Evolutionary conservation across 169 alveolate species (phyloP).

Genomic region (Miamiensis avidus): DNA sequence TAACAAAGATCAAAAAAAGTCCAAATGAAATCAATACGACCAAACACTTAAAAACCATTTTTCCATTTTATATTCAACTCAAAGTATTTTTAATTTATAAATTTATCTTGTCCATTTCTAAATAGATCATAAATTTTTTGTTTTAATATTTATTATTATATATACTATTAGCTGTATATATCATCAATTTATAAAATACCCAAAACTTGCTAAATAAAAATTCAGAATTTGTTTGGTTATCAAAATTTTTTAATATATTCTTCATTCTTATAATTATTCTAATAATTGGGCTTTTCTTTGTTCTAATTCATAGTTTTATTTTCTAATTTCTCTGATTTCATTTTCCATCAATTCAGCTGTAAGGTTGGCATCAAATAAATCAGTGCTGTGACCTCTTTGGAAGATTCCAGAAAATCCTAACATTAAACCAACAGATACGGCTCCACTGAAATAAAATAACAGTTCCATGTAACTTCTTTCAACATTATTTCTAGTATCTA

Average conservation of each 20-base stretch:
- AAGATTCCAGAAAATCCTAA: slow-evolving; percentile 15
- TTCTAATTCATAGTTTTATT: neutral
- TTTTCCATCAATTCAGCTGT: slow-evolving; percentile 24
- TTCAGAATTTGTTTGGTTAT: no score
- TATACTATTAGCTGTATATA: no score
- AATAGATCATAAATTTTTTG: no score
- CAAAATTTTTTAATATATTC: neutral
- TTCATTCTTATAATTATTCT: neutral
- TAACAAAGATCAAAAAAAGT: no score
- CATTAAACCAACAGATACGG: neutral
- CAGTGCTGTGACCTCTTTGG: neutral
- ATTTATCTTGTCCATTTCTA: no score
- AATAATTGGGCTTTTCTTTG: neutral
- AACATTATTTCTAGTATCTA: slow-evolving; percentile 20
- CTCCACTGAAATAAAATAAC: neutral
- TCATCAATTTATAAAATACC: no score
- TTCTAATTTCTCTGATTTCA: slow-evolving; percentile 23
- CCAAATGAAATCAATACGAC: no score
- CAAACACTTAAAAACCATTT: no score
- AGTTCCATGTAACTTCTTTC: slow-evolving; percentile 4
- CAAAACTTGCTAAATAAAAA: no score
- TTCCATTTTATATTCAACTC: no score
- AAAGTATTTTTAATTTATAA: no score
- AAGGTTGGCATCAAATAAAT: neutral
- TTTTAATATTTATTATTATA: no score